phyloP scores from a whole-genome alignment of 305 asterid species.

The Fraxinus angustifolia region DNA sequence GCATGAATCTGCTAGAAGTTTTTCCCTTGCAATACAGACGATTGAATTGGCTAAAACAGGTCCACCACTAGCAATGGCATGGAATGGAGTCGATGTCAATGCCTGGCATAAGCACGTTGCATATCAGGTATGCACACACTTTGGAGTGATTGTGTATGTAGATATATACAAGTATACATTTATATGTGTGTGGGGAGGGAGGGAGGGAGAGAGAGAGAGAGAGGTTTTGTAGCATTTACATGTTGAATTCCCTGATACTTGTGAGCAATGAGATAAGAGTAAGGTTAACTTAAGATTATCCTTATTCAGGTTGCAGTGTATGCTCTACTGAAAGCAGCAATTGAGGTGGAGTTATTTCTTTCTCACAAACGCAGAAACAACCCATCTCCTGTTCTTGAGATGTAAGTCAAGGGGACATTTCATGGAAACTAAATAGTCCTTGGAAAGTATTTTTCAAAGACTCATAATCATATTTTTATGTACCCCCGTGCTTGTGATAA shows the following conservation, averaged over 20 bases:
- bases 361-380: constrained; percentile 65
- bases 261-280: constrained; percentile 9
- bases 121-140: constrained; percentile 42
- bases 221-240: neutral
- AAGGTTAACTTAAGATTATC: constrained; percentile 6
- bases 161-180: neutral
- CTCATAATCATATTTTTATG: neutral
- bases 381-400: constrained; percentile 52
- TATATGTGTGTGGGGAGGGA: neutral
- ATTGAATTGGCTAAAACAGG: constrained; percentile 47
- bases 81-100: constrained; percentile 70
- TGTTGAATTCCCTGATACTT: constrained; percentile 1
- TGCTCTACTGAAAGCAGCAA: constrained; percentile 63
- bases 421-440: neutral
- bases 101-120: constrained; percentile 70
- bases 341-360: constrained; percentile 62
- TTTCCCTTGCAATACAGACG: constrained; percentile 44
- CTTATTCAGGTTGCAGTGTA: constrained; percentile 61
- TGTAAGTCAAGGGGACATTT: constrained; percentile 40
- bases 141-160: neutral
- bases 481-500: constrained; percentile 5
- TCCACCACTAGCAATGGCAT: constrained; percentile 69
- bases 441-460: neutral
- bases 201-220: neutral
- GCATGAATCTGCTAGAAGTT: constrained; percentile 66